These are phyloP conservation scores for Paxillus ammoniavirescens DNA, from an alignment of 768 basidiomycete species.

Conservation along the genomic window DNA sequence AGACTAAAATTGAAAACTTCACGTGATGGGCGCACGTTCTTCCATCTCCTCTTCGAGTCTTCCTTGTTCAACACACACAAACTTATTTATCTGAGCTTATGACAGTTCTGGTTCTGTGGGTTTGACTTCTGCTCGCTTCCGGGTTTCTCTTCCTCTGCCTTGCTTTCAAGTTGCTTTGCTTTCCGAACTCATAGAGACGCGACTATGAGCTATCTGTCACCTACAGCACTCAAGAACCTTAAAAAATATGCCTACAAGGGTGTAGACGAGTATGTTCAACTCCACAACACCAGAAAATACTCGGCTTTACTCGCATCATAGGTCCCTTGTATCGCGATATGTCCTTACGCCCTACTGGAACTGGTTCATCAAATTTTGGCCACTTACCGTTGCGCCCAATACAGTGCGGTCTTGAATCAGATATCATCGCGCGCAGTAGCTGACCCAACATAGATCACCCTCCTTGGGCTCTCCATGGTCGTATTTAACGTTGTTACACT, in stretches of 20 bases:
- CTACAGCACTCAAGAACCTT: constrained; percentile 67
- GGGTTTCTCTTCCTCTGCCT: neutral
- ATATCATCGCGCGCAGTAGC: neutral
- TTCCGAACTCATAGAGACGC: neutral
- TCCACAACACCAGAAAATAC: neutral
- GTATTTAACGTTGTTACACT: constrained; percentile 82
- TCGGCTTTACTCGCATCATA: constrained; percentile 27
- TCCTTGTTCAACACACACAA: neutral
- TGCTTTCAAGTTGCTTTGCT: neutral
- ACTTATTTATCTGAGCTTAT: constrained; percentile 2
- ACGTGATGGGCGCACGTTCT: constrained; percentile 9
- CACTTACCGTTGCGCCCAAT: constrained; percentile 82
- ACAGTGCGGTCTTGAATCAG: constrained; percentile 50
- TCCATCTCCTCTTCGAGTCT: neutral
- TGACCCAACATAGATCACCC: constrained; percentile 67
- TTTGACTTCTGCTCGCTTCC: neutral
- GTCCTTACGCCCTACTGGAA: constrained; percentile 87
- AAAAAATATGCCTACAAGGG: constrained; percentile 78
- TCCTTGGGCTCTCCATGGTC: constrained; percentile 80
- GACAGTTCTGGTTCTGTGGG: neutral
- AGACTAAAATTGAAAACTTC: neutral
- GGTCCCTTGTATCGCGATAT: constrained; percentile 74
- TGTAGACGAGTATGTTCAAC: constrained; percentile 66
- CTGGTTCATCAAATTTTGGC: constrained; percentile 89
- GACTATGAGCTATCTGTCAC: constrained; percentile 64